These are phyloP conservation scores for Hyaloscypha finlandica DNA, from an alignment of 495 filamentous ascomycete genomes.

Conservation along the genomic window DNA sequence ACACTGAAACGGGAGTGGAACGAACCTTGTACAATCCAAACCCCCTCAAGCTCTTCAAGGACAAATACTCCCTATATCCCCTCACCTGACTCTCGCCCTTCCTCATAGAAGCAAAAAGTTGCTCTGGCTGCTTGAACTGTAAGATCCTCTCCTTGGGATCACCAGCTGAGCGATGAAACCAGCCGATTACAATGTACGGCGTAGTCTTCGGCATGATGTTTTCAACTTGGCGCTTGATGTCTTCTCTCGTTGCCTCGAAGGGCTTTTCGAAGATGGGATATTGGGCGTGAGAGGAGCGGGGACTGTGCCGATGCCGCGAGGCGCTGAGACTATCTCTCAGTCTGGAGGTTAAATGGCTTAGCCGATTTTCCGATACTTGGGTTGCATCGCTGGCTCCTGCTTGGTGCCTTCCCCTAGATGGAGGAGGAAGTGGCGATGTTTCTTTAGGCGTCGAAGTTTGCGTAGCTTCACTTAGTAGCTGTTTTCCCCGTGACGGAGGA, in stretches of 20 bases:
- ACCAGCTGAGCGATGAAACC: constrained; percentile 15
- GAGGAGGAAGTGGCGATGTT: not conserved
- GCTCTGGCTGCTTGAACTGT: constrained; percentile 16
- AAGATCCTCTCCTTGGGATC: constrained; percentile 26
- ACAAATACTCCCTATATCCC: constrained; percentile 13
- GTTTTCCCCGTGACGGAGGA: not conserved
- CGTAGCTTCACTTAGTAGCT: not conserved
- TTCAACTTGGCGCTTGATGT: constrained; percentile 25
- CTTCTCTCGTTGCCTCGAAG: constrained; percentile 19
- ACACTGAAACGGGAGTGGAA: not conserved
- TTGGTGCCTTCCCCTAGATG: not conserved
- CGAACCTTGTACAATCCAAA: constrained; percentile 30
- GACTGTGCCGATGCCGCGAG: constrained; percentile 4
- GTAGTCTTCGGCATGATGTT: constrained; percentile 18
- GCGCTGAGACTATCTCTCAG: constrained; percentile 1
- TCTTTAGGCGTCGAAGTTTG: not conserved
- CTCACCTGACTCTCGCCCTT: constrained; percentile 22
- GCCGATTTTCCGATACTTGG: constrained; percentile 5
- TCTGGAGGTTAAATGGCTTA: not conserved
- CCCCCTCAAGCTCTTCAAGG: constrained; percentile 24
- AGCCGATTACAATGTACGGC: constrained; percentile 28
- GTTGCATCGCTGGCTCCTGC: constrained; percentile 3
- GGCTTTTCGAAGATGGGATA: constrained; percentile 21
- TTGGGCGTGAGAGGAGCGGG: constrained; percentile 3
- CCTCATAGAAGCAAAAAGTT: constrained; percentile 24